A percentile compares a stretch with the other conserved stretches of the same genome.
Evolutionary conservation across 2,329 filamentous ascomycete species (phyloP).

Genomic region (Cytospora piceae): DNA sequence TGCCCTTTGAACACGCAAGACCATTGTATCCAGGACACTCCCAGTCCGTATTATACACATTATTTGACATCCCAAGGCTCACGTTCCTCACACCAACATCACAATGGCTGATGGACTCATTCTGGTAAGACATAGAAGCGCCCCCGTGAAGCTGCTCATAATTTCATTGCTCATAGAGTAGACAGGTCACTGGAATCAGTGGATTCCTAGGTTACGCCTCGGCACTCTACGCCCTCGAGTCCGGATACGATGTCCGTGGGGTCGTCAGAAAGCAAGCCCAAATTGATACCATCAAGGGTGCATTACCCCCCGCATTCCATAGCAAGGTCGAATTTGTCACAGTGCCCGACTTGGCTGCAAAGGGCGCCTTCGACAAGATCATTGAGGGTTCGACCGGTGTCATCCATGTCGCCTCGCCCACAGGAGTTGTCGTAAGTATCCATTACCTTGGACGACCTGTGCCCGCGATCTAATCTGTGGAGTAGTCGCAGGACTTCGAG

Average conservation of each 20-base stretch:
- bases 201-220: neutral
- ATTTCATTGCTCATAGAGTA: neutral
- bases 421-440: conserved; percentile 43
- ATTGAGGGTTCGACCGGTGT: conserved; percentile 58
- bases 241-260: neutral
- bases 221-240: neutral
- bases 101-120: neutral
- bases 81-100: neutral
- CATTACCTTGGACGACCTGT: conserved; percentile 44
- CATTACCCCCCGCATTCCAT: neutral
- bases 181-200: conserved; percentile 5
- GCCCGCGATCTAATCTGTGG: neutral
- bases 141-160: neutral
- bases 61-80: neutral
- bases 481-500: conserved; percentile 44
- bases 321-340: conserved; percentile 55
- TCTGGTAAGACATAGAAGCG: neutral
- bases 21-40: neutral
- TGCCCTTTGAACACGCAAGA: neutral
- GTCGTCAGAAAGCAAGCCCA: neutral
- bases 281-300: neutral
- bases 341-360: conserved; percentile 76
- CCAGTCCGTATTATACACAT: neutral
- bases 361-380: conserved; percentile 72
- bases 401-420: conserved; percentile 63